Evolutionary conservation across 805 yeast species (phyloP).

Genomic region (Lipomyces orientalis): DNA sequence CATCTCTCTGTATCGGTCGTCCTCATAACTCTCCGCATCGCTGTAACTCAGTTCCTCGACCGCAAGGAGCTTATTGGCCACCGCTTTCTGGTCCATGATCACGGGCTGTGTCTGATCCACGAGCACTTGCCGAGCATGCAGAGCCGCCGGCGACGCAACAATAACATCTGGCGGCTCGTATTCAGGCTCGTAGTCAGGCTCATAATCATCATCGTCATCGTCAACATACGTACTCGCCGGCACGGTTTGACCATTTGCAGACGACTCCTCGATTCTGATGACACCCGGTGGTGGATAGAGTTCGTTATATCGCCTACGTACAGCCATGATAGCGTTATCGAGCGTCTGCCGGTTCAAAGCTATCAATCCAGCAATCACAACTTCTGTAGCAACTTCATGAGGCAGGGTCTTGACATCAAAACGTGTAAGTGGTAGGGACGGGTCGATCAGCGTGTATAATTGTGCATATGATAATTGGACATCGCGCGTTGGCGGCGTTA

Average conservation of each 20-base stretch:
- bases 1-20: constrained; percentile 19
- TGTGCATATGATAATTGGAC: constrained; percentile 54
- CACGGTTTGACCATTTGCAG: constrained; percentile 1
- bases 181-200: constrained; percentile 36
- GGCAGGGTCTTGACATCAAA: constrained; percentile 77
- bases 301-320: constrained; percentile 41
- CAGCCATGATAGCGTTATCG: constrained; percentile 69
- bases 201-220: constrained; percentile 42
- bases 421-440: constrained; percentile 62
- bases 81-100: background rate
- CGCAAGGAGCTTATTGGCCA: background rate
- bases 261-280: constrained; percentile 17
- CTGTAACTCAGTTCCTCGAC: constrained; percentile 25
- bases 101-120: constrained; percentile 27
- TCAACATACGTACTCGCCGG: constrained; percentile 38
- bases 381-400: constrained; percentile 63
- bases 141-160: constrained; percentile 14
- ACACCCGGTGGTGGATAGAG: constrained; percentile 26
- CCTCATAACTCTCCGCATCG: constrained; percentile 8
- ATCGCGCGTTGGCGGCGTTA: constrained; percentile 10
- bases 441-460: constrained; percentile 69
- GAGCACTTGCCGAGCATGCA: constrained; percentile 49
- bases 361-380: constrained; percentile 70
- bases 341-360: constrained; percentile 59
- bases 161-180: constrained; percentile 38